These are phyloP conservation scores for Botryotinia globosa DNA, from an alignment of 2,329 filamentous ascomycete species.

Conservation along the genomic window DNA sequence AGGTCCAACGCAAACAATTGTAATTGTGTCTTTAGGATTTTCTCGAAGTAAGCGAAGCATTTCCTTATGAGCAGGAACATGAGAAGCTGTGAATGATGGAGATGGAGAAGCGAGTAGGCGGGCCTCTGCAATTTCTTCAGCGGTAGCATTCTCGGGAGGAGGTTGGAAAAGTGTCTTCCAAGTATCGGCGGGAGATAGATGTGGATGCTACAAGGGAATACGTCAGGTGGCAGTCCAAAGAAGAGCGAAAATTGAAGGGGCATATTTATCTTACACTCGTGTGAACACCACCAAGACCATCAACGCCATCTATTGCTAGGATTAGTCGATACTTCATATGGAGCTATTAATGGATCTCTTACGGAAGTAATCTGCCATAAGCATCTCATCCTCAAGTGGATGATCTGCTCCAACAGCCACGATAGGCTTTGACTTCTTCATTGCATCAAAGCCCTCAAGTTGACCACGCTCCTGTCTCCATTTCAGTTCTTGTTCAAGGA, in stretches of 20 bases:
- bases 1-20: slow-evolving; percentile 86
- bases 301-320: slow-evolving; percentile 60
- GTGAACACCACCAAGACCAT: slow-evolving; percentile 76
- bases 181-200: slow-evolving; percentile 69
- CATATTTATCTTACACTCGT: slow-evolving; percentile 44
- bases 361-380: slow-evolving; percentile 89
- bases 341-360: slow-evolving; percentile 38
- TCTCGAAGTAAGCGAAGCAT: slow-evolving; percentile 83
- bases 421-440: slow-evolving; percentile 73
- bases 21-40: slow-evolving; percentile 79
- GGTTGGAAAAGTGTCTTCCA: slow-evolving; percentile 67
- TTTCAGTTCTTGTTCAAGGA: slow-evolving; percentile 81
- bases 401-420: slow-evolving; percentile 85
- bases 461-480: slow-evolving; percentile 73
- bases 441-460: slow-evolving; percentile 66
- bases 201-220: slow-evolving; percentile 55
- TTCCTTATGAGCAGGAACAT: slow-evolving; percentile 71
- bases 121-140: slow-evolving; percentile 40
- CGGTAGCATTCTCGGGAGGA: slow-evolving; percentile 47
- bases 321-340: slow-evolving; percentile 21
- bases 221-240: slow-evolving; percentile 23
- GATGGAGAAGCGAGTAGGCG: slow-evolving; percentile 36
- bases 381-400: slow-evolving; percentile 76
- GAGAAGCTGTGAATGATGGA: slow-evolving; percentile 72
- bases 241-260: neutral